These are phyloP conservation scores for Pythium guiyangense DNA, from an alignment of 352 stramenopile genomes.

Conservation along the genomic window DNA sequence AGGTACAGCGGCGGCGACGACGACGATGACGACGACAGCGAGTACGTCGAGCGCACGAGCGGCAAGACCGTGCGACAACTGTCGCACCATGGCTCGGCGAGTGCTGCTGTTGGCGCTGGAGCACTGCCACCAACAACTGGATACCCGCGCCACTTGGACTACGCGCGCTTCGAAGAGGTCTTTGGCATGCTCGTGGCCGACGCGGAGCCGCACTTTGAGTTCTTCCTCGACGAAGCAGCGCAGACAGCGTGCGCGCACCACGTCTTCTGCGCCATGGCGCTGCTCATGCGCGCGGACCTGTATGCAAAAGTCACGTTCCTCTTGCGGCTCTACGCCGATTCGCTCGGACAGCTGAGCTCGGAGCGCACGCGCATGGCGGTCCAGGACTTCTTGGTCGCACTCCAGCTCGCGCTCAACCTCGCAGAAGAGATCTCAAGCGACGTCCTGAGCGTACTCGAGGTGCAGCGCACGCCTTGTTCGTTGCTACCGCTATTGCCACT, in stretches of 20 bases:
- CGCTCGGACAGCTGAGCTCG: constrained; percentile 24
- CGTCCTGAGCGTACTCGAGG: constrained; percentile 23
- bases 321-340: constrained; percentile 53
- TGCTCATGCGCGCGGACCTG: constrained; percentile 47
- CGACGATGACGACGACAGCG: constrained; percentile 5
- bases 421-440: constrained; percentile 24
- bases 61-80: not conserved
- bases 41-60: not conserved
- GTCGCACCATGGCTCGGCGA: not conserved
- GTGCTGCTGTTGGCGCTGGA: not conserved
- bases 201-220: constrained; percentile 56
- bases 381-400: constrained; percentile 31
- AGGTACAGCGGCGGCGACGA: constrained; percentile 25
- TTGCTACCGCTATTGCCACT: not conserved
- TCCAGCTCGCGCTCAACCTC: constrained; percentile 41
- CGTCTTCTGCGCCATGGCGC: constrained; percentile 49
- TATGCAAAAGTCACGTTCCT: constrained; percentile 59
- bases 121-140: not conserved
- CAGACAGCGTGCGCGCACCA: constrained; percentile 45
- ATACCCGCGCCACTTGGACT: constrained; percentile 46
- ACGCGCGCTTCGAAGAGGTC: constrained; percentile 62
- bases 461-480: not conserved
- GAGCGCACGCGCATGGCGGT: constrained; percentile 41
- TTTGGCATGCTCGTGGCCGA: constrained; percentile 72
- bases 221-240: constrained; percentile 35